Percentiles rank a stretch among this genome's conserved stretches.
These are phyloP conservation scores for Candida chilensis DNA, from an alignment of 805 yeast species.

Conservation along the genomic window DNA sequence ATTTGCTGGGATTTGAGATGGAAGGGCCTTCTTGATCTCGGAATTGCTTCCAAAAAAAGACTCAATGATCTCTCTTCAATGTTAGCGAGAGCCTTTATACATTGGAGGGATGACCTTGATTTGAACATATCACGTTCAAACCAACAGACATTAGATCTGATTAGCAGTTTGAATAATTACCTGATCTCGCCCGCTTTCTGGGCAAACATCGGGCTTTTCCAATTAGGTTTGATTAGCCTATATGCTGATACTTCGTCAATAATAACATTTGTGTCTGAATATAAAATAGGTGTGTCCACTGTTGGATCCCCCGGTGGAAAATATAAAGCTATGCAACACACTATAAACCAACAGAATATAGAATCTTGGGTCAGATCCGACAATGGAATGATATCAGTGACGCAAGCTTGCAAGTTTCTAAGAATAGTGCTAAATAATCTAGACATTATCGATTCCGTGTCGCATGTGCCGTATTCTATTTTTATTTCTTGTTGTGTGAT, in stretches of 20 bases:
- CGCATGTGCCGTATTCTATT: conserved; percentile 11
- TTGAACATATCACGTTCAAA: conserved; percentile 12
- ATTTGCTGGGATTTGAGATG: conserved; percentile 21
- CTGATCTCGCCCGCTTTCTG: conserved; percentile 20
- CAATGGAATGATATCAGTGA: conserved; percentile 12
- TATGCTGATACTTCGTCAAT: conserved; percentile 12
- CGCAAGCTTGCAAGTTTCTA: conserved; percentile 16
- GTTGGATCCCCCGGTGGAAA: conserved; percentile 2
- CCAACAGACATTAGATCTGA: background rate
- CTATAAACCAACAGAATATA: conserved; percentile 6
- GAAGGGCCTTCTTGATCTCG: conserved; percentile 17
- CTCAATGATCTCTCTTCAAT: conserved; percentile 15
- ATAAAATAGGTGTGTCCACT: conserved; percentile 3
- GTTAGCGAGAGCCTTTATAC: conserved; percentile 17
- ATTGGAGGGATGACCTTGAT: conserved; percentile 27
- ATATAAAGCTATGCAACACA: conserved; percentile 6
- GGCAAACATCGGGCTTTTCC: conserved; percentile 16
- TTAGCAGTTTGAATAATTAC: conserved; percentile 13
- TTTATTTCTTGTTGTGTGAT: conserved; percentile 2
- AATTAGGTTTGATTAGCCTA: conserved; percentile 13
- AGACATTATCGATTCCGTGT: conserved; percentile 9
- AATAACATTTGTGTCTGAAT: conserved; percentile 4
- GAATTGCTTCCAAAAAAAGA: conserved; percentile 19
- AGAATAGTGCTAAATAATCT: conserved; percentile 12
- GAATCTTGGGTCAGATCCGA: conserved; percentile 14